Evolutionary conservation across 2,329 filamentous ascomycete genomes (phyloP), one percentile per base, ranked within the genome.

Genomic region (Cladophialophora psammophila): DNA sequence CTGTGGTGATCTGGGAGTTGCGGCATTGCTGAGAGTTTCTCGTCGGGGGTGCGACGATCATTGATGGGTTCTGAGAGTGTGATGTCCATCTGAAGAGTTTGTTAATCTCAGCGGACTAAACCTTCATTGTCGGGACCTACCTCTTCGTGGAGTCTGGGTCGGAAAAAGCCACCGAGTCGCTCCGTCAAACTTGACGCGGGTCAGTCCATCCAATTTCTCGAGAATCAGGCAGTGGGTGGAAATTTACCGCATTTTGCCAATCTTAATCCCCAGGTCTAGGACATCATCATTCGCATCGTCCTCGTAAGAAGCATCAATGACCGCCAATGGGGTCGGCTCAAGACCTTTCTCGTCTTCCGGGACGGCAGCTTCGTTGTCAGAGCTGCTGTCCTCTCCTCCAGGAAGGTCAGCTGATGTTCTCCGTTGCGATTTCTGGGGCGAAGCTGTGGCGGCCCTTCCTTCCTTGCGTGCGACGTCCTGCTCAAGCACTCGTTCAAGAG

Each of bases 91-190:
- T 69, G 35, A 12, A 40, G 45, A n/a, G 6, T 34, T 32, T 32
- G 56, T 64, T 31, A 64, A 62, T 66, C 63, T 66, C 42, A 57
- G 20, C 10, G 45, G 26, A 4, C 6, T 50, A 5, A 31, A 18
- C 45, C 4, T 9, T 10, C 18, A 31, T 13, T 31, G 45, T 36
- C 31, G 31, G 31, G 12, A 74, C 80, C 70, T 80, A 91, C 87
- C 82, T 93, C 90, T 76, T 92, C 88, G 3, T 86, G 84, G 65
- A 93, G 84, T 72, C 88, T 87, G 2, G 91, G 90, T 54, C 90
- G 83, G 52, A 91, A 88, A 71, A 91, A 85, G 0, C 90, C 90
- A 15, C 91, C 91, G 69, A 93, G 87, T 42, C 90, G 84, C 74
- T 93, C 91, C 2, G 89, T 92, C 67, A 93, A 87, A 66, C 83